Evolutionary conservation across 2,329 filamentous ascomycete genomes (phyloP).

Genomic region (Penicillium carneum): DNA sequence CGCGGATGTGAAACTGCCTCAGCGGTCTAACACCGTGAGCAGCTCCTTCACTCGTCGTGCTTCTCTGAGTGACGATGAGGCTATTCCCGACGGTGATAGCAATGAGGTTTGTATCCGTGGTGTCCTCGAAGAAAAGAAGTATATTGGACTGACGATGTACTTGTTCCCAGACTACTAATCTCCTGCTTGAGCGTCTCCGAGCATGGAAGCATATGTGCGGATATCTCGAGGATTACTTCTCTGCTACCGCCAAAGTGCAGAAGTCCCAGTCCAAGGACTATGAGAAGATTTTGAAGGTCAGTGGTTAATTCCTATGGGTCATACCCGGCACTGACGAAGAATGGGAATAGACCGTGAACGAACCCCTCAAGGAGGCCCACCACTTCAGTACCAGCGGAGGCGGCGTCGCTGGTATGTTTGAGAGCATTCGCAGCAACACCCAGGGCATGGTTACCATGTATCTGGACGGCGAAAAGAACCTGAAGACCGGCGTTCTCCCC

Average conservation of each 20-base stretch:
- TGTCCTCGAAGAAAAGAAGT: not conserved
- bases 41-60: slow-evolving; percentile 45
- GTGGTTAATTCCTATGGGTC: slow-evolving; percentile 11
- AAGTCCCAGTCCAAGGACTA: slow-evolving; percentile 89
- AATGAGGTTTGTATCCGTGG: slow-evolving; percentile 46
- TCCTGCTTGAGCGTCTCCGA: slow-evolving; percentile 85
- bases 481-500: slow-evolving; percentile 85
- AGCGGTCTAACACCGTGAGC: slow-evolving; percentile 44
- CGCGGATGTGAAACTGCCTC: slow-evolving; percentile 42
- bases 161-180: slow-evolving; percentile 68
- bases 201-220: slow-evolving; percentile 95
- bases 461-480: slow-evolving; percentile 85
- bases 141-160: slow-evolving; percentile 11
- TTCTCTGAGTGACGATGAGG: slow-evolving; percentile 51
- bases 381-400: slow-evolving; percentile 93
- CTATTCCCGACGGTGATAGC: slow-evolving; percentile 51
- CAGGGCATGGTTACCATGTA: slow-evolving; percentile 87
- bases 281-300: slow-evolving; percentile 86
- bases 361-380: slow-evolving; percentile 84
- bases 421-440: slow-evolving; percentile 84
- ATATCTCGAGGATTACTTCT: slow-evolving; percentile 89
- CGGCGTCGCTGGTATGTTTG: slow-evolving; percentile 87
- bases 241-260: slow-evolving; percentile 83
- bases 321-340: not conserved
- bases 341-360: slow-evolving; percentile 72